These are phyloP conservation scores for Dryas alaskensis DNA, from an alignment of 306 rosid genomes.

Conservation along the genomic window DNA sequence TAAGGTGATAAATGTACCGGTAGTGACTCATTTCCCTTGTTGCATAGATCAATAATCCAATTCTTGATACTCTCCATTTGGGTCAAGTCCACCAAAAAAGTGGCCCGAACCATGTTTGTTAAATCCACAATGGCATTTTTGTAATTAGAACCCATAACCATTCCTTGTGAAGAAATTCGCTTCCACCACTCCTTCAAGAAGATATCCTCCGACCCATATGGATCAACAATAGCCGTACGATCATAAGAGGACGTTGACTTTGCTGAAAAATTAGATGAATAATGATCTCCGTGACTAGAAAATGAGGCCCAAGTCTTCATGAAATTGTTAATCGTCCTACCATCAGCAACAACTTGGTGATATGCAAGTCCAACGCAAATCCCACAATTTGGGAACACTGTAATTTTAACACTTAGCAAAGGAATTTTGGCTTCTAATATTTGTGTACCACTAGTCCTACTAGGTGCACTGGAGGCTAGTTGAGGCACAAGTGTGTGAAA, in stretches of 20 bases:
- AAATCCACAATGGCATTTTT: not conserved
- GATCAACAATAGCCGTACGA: conserved; percentile 36
- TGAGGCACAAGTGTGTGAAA: conserved; percentile 36
- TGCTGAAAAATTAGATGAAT: not conserved
- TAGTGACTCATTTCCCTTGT: conserved; percentile 14
- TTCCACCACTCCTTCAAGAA: conserved; percentile 45
- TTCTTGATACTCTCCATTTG: conserved; percentile 35
- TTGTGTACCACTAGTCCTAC: not conserved
- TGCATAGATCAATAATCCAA: conserved; percentile 26
- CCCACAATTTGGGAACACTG: conserved; percentile 42
- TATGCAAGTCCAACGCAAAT: conserved; percentile 42
- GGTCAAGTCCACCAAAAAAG: conserved; percentile 9
- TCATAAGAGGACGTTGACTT: conserved; percentile 23
- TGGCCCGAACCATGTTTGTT: conserved; percentile 9
- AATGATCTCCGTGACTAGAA: not conserved
- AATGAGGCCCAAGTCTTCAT: conserved; percentile 47
- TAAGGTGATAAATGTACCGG: conserved; percentile 40
- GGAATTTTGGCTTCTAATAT: conserved; percentile 15
- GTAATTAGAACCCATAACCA: not conserved
- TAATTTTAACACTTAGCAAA: conserved; percentile 40
- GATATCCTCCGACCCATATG: conserved; percentile 24
- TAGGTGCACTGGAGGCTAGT: conserved; percentile 8
- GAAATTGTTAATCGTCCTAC: conserved; percentile 52
- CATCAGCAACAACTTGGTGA: conserved; percentile 39
- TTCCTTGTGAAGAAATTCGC: not conserved